A percentile compares a stretch with the other conserved stretches of the same genome.
Conservation (phyloP, 2,329 filamentous ascomycete species). For the Periglandula ipomoeae region DNA sequence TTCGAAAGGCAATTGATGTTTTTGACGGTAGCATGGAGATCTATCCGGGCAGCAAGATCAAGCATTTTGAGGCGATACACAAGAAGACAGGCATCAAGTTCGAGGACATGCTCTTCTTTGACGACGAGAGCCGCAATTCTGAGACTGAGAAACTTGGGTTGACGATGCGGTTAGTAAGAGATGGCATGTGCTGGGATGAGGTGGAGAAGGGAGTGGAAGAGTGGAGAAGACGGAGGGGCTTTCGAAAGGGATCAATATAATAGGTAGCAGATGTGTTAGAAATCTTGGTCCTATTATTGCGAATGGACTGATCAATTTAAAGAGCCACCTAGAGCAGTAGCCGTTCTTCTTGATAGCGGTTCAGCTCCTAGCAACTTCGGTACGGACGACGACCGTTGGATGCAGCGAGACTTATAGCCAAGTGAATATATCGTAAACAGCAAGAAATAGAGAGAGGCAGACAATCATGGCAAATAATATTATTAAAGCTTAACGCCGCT, state of each 20-base stretch:
- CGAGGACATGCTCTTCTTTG: constrained; percentile 90
- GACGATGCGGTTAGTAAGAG: constrained; percentile 71
- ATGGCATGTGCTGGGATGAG: constrained; percentile 69
- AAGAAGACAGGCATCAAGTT: constrained; percentile 62
- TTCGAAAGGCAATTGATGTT: constrained; percentile 42
- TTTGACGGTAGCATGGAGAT: constrained; percentile 57
- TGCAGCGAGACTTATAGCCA: too few species aligned
- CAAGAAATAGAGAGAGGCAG: too few species aligned
- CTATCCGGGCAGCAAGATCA: constrained; percentile 72
- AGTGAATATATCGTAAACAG: too few species aligned
- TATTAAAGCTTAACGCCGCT: too few species aligned
- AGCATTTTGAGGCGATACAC: constrained; percentile 69
- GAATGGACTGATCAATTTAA: too few species aligned
- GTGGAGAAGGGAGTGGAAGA: constrained; percentile 69
- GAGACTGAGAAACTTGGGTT: constrained; percentile 75
- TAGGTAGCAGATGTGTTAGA: too few species aligned
- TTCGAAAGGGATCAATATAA: constrained; percentile 2
- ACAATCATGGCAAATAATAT: too few species aligned
- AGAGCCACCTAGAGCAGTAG: too few species aligned
- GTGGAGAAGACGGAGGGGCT: constrained; percentile 68
- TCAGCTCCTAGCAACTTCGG: too few species aligned
- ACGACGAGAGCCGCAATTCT: constrained; percentile 79
- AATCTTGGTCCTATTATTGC: too few species aligned
- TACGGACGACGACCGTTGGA: too few species aligned
- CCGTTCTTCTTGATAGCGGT: too few species aligned